Conservation (phyloP, 352 stramenopile genomes). For the Phytophthora pseudosyringae region DNA sequence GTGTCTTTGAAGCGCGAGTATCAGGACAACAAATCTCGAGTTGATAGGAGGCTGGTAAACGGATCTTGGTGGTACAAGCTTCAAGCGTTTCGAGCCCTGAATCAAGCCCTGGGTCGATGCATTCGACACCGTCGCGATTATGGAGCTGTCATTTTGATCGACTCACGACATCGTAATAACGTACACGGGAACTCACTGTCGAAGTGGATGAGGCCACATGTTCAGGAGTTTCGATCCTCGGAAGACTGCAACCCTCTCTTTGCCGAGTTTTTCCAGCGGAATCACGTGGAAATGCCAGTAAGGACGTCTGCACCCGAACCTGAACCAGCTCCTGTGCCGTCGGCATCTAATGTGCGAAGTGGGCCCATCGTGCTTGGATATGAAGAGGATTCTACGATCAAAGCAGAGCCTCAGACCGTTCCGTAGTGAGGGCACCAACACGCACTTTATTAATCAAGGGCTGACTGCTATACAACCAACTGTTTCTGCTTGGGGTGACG, state of each 20-base stretch:
- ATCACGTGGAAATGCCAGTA: slow-evolving; percentile 46
- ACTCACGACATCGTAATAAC: slow-evolving; percentile 79
- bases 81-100: slow-evolving; percentile 97
- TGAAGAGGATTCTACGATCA: slow-evolving; percentile 31
- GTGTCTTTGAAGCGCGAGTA: slow-evolving; percentile 79
- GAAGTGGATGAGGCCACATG: slow-evolving; percentile 77
- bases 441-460: slow-evolving; percentile 7
- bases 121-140: slow-evolving; percentile 99
- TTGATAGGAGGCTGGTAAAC: slow-evolving; percentile 60
- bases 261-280: slow-evolving; percentile 62
- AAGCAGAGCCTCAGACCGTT: slow-evolving; percentile 11
- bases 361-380: slow-evolving; percentile 49
- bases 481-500: too few species aligned
- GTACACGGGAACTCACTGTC: slow-evolving; percentile 61
- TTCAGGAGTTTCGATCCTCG: slow-evolving; percentile 65
- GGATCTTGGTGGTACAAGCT: slow-evolving; percentile 95
- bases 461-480: too few species aligned
- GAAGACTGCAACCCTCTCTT: slow-evolving; percentile 58
- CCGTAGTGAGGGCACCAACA: slow-evolving; percentile 1
- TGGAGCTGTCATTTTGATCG: slow-evolving; percentile 96
- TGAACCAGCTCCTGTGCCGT: not conserved
- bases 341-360: slow-evolving; percentile 6
- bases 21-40: slow-evolving; percentile 68
- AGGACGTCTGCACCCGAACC: slow-evolving; percentile 14
- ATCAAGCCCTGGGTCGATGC: slow-evolving; percentile 98